phyloP scores from a whole-genome alignment of 1,284 basidiomycete species.

The Sphaerobolus stellatus region DNA sequence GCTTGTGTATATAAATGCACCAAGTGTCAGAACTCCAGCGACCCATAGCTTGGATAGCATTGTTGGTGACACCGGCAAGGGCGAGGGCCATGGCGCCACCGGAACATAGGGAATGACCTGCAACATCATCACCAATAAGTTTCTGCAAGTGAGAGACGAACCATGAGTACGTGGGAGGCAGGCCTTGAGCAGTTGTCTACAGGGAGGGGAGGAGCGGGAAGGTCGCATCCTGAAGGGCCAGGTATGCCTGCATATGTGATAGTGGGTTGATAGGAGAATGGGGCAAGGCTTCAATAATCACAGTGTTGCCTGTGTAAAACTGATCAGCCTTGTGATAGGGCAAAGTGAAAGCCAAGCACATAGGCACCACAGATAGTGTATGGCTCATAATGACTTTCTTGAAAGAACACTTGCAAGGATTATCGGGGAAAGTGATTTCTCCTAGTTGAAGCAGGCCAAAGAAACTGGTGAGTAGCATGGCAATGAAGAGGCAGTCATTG shows the following conservation, averaged over 20 bases:
- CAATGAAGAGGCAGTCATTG: slow-evolving; percentile 33
- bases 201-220: slow-evolving; percentile 22
- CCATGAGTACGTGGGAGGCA: slow-evolving; percentile 22
- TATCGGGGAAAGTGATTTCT: slow-evolving; percentile 28
- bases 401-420: slow-evolving; percentile 12
- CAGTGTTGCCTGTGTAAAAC: slow-evolving; percentile 25
- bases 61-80: no score
- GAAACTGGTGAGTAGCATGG: slow-evolving; percentile 28
- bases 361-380: slow-evolving; percentile 10
- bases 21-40: no score
- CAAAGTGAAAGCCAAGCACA: slow-evolving; percentile 22
- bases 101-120: no score
- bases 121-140: no score
- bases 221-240: slow-evolving; percentile 21
- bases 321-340: slow-evolving; percentile 33
- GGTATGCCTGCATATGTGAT: slow-evolving; percentile 19
- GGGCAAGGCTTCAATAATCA: slow-evolving; percentile 18
- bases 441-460: slow-evolving; percentile 31
- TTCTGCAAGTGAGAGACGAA: slow-evolving; percentile 16
- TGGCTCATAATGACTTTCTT: slow-evolving; percentile 21
- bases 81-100: no score
- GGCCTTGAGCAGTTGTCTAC: slow-evolving; percentile 20
- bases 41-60: no score
- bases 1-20: neutral
- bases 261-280: slow-evolving; percentile 13